These are phyloP conservation scores for Globisporangium mamillatum DNA, from an alignment of 352 stramenopile genomes.

Conservation along the genomic window DNA sequence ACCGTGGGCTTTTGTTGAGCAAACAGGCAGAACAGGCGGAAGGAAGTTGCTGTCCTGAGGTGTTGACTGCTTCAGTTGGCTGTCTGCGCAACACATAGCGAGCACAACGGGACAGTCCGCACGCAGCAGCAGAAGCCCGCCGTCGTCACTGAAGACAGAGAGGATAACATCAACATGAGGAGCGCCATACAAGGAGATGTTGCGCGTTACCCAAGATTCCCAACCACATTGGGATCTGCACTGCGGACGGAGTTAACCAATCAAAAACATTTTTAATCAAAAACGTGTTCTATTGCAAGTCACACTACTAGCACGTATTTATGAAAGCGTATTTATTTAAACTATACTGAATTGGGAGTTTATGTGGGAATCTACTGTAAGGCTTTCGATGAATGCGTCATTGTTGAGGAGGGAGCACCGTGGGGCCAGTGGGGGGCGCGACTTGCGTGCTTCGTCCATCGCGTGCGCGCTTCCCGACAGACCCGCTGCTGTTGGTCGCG, in stretches of 20 bases:
- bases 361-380: background rate
- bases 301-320: background rate
- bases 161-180: background rate
- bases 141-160: background rate
- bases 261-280: background rate
- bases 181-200: background rate
- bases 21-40: background rate
- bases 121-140: background rate
- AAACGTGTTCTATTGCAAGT: background rate
- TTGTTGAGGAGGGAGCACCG: background rate
- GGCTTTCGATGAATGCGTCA: background rate
- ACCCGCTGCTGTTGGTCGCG: background rate
- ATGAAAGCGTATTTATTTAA: background rate
- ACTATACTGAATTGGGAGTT: background rate
- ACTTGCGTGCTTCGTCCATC: constrained; percentile 10
- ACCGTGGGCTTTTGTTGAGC: background rate
- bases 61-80: background rate
- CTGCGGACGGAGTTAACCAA: background rate
- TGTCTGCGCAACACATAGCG: background rate
- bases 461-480: background rate
- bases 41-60: background rate
- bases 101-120: background rate
- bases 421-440: background rate
- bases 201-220: background rate
- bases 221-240: background rate